Conservation (phyloP, 768 basidiomycete species). For the Pleurotus ostreatus region DNA sequence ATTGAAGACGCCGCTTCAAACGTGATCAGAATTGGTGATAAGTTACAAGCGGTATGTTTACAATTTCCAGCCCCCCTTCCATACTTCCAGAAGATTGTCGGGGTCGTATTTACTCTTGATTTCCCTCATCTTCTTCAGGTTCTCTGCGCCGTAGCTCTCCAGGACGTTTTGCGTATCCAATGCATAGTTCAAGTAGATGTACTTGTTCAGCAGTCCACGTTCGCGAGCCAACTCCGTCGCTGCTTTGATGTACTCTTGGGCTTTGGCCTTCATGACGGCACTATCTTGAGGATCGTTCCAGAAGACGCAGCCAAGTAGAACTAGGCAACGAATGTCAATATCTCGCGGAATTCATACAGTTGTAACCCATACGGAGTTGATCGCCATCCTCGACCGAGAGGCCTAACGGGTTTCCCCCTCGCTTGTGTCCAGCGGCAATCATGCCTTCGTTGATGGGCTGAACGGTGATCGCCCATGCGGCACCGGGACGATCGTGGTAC, state of each 20-base stretch:
- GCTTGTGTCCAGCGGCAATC: background rate
- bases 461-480: background rate
- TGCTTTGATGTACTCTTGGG: conserved; percentile 1
- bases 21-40: no score
- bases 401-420: conserved; percentile 8
- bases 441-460: conserved; percentile 9
- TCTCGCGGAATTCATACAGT: background rate
- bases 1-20: no score
- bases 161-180: background rate
- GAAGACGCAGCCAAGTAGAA: background rate
- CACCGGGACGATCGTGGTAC: background rate
- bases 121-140: background rate
- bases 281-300: conserved; percentile 11
- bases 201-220: conserved; percentile 1
- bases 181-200: conserved; percentile 10
- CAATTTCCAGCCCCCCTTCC: conserved; percentile 3
- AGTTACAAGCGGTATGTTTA: background rate
- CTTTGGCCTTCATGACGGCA: background rate
- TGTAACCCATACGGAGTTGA: conserved; percentile 7
- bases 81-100: background rate
- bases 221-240: conserved; percentile 1
- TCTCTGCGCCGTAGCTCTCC: background rate
- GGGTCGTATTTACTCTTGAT: background rate
- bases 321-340: background rate
- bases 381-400: conserved; percentile 8